Base-by-base conservation (phyloP, 768 basidiomycete species). In the Lactarius vividus region DNA sequence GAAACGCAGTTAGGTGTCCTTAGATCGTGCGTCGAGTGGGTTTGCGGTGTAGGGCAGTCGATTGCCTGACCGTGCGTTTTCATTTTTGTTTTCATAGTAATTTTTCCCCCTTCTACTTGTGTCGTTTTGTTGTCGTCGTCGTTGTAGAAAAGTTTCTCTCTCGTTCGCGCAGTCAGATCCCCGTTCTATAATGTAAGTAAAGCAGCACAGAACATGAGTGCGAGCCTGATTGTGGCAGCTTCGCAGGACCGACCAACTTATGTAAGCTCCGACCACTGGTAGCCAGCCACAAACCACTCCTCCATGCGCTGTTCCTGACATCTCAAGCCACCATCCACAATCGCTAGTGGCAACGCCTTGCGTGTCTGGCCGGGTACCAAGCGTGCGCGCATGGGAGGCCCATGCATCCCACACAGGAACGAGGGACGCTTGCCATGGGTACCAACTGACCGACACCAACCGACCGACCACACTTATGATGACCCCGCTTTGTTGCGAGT, bases 1-100 rank as follows among this genome's bases (percentile, higher is more conserved):
- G 46, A 68, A 65, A 52, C 64, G 46, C 39, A 62, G 59, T 8
- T 70, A 69, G 59, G 42, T 9, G 23, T 23, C 28, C 8, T 31
- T 49, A 23, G 33, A 44, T 44, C 20, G 7, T 44, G 13, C 20
- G 42, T n/a, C 18, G 18, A n/a, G 20, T 29, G 35, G 35, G 35
- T 35, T 35, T 35, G 11, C 35, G 11, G 11, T 11, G 55, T 35
- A 13, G 31, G n/a, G 39, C 39, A 40, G 39, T 18, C 39, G 15
- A 18, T 40, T 18, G 15, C 44, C 55, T 11, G 15, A 28, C 13
- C 37, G 49, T 28, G 49, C 44, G 23, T n/a, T 46, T 40, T 11
- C 54, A 28, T 57, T 46, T 28, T 46, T 26, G 8, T 31, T 42
- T 18, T 46, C 13, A n/a, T 40, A 39, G 40, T 40, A 61, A 52